Conservation (phyloP, 345 rosid genomes). For the Eucalyptus pauciflora region DNA sequence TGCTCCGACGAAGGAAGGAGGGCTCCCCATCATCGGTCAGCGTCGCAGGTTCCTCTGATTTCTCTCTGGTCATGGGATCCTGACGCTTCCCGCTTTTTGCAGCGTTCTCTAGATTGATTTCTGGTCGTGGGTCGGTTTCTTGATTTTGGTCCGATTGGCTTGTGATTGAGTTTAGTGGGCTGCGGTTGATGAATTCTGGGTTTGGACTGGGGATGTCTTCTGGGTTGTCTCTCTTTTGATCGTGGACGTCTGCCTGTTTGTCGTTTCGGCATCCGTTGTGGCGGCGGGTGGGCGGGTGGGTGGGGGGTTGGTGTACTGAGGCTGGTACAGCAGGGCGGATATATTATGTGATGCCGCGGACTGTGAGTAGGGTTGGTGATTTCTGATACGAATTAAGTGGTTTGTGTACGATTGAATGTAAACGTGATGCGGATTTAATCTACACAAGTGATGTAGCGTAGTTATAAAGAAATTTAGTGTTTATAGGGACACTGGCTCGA, state of each 20-base stretch:
- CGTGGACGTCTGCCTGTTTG: neutral
- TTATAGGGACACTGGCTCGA: neutral
- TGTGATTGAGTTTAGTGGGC: neutral
- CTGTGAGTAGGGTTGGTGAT: neutral
- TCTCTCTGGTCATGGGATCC: neutral
- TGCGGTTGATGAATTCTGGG: neutral
- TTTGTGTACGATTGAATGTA: neutral
- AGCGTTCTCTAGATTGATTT: neutral
- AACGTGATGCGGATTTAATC: neutral
- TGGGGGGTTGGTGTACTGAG: neutral
- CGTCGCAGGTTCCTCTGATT: neutral
- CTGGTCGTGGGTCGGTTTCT: neutral
- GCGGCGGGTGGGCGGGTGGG: neutral
- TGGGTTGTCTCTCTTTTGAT: neutral
- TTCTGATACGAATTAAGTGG: neutral
- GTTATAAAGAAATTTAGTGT: neutral
- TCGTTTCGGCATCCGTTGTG: neutral
- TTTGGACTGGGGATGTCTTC: neutral
- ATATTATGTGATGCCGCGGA: neutral
- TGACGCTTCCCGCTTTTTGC: neutral
- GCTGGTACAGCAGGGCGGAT: neutral
- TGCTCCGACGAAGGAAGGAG: neutral
- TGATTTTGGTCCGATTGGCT: neutral
- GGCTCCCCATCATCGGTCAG: neutral
- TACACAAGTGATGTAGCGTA: neutral